These are phyloP conservation scores for Apiosordaria backusii DNA, from an alignment of 495 filamentous ascomycete genomes.

Conservation along the genomic window DNA sequence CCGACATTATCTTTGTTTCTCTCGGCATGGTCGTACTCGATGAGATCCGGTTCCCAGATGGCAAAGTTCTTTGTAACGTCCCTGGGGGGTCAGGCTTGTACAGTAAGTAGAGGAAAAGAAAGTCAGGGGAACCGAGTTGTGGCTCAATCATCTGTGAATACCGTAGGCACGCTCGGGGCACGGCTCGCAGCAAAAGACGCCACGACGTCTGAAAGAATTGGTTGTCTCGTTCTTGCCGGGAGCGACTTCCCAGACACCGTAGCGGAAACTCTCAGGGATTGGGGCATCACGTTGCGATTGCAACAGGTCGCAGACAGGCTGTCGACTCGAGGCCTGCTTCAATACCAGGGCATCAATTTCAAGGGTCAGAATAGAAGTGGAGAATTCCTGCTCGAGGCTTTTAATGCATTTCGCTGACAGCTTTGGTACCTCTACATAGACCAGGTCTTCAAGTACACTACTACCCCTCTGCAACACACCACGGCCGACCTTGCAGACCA, in stretches of 20 bases:
- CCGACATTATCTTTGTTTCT: background rate
- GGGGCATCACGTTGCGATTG: background rate
- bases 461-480: background rate
- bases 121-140: background rate
- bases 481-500: background rate
- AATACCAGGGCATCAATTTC: background rate
- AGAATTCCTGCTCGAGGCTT: too few species aligned
- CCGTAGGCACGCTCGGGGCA: background rate
- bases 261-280: background rate
- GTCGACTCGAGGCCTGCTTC: background rate
- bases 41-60: background rate
- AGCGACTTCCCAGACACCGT: background rate
- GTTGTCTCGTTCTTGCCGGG: background rate
- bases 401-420: too few species aligned
- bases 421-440: background rate
- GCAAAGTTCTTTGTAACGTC: background rate
- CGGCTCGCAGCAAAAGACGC: background rate
- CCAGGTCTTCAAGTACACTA: background rate
- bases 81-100: background rate
- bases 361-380: background rate
- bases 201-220: background rate
- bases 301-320: background rate
- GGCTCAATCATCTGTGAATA: background rate
- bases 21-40: background rate
- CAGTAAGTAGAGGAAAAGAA: background rate